Base-by-base conservation (phyloP, 345 rosid genomes). In the Salix koriyanagi region DNA sequence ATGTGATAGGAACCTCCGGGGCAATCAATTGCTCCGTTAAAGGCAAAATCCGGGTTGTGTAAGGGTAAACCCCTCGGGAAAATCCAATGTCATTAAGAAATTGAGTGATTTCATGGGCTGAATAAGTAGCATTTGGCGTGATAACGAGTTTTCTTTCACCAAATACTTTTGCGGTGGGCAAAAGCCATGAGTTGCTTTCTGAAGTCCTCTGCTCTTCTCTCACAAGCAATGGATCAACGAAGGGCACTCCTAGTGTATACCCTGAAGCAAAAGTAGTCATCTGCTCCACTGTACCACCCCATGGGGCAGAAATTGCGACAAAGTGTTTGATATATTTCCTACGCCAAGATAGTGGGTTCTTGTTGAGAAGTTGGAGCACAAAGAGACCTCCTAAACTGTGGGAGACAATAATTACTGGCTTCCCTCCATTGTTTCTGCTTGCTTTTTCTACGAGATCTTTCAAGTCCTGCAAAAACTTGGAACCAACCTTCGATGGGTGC, bases 361-460 rank as follows among this genome's bases (percentile, higher is more conserved):
- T 83, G 77, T 85, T 86, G 69, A 91, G 94, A 52, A 95, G 87
- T 23, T 90, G 89, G 48, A 85, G 92, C 25, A 83, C 88, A 12
- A 87, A 95, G 14, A 93, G 90, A 13, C 96, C 97, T 46, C 99
- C 99, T n/a, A 91, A 75, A 84, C 97, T 95, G 71, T 91, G 99
- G 25, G 97, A 88, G 39, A 90, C 78, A 66, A 91, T 82, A 72
- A 95, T 89, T 12, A 89, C 97, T 2, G 91, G 91, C 72, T 89
- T 90, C n/a, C 91, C 97, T 4, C 82, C 73, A 68, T 90, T 95
- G 16, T 76, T 69, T 8, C 32, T 23, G 79, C 92, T 90, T 1
- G 96, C 90, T 52, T 78, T 85, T 64, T 93, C 97, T 9, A 90
- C 84, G 64, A 95, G 58, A 26, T 79, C 76, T 73, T 83, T 88